Percentiles rank a stretch among this genome's conserved stretches.
Conservation (phyloP, 176 grass and related monocot species). For the Triticum turgidum region DNA sequence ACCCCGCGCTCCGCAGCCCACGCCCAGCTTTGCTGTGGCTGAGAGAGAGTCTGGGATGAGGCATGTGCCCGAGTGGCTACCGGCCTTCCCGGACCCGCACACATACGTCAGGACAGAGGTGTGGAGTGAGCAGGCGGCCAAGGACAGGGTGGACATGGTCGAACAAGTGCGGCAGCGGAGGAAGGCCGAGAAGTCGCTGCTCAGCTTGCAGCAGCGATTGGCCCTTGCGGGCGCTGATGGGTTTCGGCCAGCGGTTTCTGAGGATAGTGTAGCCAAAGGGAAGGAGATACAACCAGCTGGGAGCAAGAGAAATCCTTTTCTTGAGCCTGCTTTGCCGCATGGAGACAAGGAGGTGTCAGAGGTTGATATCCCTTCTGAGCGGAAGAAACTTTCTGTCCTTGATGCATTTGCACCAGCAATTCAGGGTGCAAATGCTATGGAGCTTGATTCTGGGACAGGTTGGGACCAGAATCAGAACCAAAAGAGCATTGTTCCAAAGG, state of each 20-base stretch:
- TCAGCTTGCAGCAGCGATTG: conserved; percentile 70
- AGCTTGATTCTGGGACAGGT: conserved; percentile 37
- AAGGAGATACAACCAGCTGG: conserved; percentile 49
- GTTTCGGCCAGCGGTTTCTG: conserved; percentile 13
- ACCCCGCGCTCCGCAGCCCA: neutral
- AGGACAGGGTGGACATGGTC: conserved; percentile 49
- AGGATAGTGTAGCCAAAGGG: conserved; percentile 40
- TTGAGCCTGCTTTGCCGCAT: conserved; percentile 48
- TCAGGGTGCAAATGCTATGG: conserved; percentile 46
- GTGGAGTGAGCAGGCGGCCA: conserved; percentile 49
- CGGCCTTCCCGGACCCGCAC: conserved; percentile 63
- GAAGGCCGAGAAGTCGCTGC: conserved; percentile 77
- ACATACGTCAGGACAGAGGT: conserved; percentile 49
- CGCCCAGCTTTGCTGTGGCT: conserved; percentile 18
- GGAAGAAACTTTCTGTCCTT: conserved; percentile 55
- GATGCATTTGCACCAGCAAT: conserved; percentile 74
- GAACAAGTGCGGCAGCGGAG: conserved; percentile 56
- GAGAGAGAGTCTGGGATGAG: conserved; percentile 41
- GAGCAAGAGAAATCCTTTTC: conserved; percentile 71
- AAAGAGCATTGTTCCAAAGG: conserved; percentile 50
- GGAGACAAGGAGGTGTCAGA: conserved; percentile 59
- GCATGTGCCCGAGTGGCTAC: conserved; percentile 82
- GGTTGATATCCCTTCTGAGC: conserved; percentile 37
- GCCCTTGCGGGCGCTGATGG: conserved; percentile 44
- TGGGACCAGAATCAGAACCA: conserved; percentile 37